phyloP scores from a whole-genome alignment of 2,329 filamentous ascomycete species.

The Verticillium nubilum region DNA sequence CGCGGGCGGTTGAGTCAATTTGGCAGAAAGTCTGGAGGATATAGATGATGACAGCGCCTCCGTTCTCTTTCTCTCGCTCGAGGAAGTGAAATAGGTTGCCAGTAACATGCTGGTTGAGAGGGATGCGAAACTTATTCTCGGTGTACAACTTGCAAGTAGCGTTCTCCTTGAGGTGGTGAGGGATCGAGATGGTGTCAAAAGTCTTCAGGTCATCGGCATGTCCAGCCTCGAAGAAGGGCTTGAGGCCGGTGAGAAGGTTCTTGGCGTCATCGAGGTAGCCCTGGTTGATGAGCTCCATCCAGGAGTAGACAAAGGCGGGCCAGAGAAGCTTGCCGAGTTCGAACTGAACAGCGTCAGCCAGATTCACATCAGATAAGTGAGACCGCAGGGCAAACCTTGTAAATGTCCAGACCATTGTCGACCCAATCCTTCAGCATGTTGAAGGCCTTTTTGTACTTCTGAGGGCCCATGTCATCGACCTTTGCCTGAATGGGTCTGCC shows the following conservation, averaged over 20 bases:
- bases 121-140: conserved; percentile 82
- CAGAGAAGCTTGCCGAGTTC: conserved; percentile 85
- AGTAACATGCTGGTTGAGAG: conserved; percentile 80
- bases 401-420: conserved; percentile 86
- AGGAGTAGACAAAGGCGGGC: conserved; percentile 93
- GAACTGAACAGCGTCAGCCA: conserved; percentile 45
- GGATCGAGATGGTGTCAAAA: conserved; percentile 68
- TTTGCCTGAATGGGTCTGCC: conserved; percentile 65
- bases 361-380: neutral
- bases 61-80: conserved; percentile 77
- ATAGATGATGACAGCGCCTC: conserved; percentile 71
- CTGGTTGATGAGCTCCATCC: conserved; percentile 70
- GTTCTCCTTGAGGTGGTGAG: conserved; percentile 75
- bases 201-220: conserved; percentile 76
- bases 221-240: conserved; percentile 64
- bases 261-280: conserved; percentile 68
- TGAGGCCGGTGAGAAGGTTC: conserved; percentile 65
- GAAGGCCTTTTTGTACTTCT: conserved; percentile 74
- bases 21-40: conserved; percentile 61
- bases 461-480: conserved; percentile 65
- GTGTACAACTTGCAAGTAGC: conserved; percentile 74
- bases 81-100: conserved; percentile 82
- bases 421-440: conserved; percentile 74
- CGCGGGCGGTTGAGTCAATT: conserved; percentile 52
- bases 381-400: conserved; percentile 63